A percentile compares a stretch with the other conserved stretches of the same genome.
These are phyloP conservation scores for Fomitiporia mediterranea DNA, from an alignment of 1,284 basidiomycete species.

Conservation along the genomic window DNA sequence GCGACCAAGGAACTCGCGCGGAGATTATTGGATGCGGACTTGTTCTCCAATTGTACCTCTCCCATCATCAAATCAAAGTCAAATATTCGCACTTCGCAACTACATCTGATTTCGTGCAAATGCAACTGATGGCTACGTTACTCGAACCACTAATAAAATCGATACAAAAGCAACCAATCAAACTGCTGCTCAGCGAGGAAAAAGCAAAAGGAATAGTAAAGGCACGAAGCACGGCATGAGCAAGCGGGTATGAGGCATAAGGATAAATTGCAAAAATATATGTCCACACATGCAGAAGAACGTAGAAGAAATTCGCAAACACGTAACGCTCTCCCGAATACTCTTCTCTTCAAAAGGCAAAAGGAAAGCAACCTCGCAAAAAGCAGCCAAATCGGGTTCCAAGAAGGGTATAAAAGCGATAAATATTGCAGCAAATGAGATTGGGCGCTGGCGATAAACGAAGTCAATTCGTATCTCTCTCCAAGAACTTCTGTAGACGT, in stretches of 20 bases:
- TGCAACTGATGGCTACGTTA: neutral
- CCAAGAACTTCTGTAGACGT: neutral
- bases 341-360: neutral
- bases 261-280: constrained; percentile 10
- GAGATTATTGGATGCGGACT: too few relatives aligned
- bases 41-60: neutral
- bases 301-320: constrained; percentile 1
- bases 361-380: neutral
- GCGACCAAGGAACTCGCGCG: constrained; percentile 2
- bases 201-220: neutral
- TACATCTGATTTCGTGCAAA: neutral
- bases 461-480: neutral
- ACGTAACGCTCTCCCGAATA: neutral
- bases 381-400: neutral
- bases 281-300: constrained; percentile 13
- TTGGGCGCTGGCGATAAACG: neutral
- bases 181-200: neutral
- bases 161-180: neutral
- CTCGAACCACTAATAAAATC: neutral
- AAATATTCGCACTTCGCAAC: neutral
- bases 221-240: neutral
- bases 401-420: neutral
- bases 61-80: neutral
- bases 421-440: neutral
- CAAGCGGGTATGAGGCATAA: constrained; percentile 15